A percentile compares a stretch with the other conserved stretches of the same genome.
These are phyloP conservation scores for Aegilops bicornis DNA, from an alignment of 176 grass and related monocot genomes.

Conservation along the genomic window DNA sequence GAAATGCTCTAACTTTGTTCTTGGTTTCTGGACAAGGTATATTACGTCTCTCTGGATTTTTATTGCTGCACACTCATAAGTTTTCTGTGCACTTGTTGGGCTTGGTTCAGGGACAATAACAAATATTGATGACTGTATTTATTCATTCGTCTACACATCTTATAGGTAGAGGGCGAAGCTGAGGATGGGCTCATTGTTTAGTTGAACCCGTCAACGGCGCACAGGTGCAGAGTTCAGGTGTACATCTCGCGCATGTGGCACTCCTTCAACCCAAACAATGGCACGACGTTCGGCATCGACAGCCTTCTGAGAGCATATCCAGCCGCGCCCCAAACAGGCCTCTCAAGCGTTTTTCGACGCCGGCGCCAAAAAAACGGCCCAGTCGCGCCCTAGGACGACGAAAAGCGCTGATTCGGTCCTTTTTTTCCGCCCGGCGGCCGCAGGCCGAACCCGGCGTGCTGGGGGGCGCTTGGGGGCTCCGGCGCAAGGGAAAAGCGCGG, in stretches of 20 bases:
- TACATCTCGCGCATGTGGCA: conserved; percentile 9
- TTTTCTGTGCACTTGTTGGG: neutral
- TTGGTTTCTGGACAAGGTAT: too few relatives aligned
- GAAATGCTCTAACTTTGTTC: too few relatives aligned
- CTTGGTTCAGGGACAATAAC: neutral
- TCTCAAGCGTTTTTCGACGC: too few relatives aligned
- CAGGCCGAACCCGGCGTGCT: too few relatives aligned
- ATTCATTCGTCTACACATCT: neutral
- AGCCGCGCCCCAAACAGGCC: too few relatives aligned
- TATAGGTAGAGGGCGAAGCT: neutral
- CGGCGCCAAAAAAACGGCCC: too few relatives aligned
- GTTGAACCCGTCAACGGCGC: neutral
- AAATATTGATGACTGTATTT: neutral
- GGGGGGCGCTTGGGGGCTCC: too few relatives aligned
- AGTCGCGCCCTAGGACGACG: too few relatives aligned
- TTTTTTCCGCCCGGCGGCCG: too few relatives aligned
- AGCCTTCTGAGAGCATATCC: neutral
- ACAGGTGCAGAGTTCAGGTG: conserved; percentile 22
- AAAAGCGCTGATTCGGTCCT: too few relatives aligned
- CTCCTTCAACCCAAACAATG: conserved; percentile 27
- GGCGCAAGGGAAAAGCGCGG: too few relatives aligned
- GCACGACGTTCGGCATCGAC: neutral
- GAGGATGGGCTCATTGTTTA: conserved; percentile 19
- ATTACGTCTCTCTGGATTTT: too few relatives aligned
- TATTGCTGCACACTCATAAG: neutral